Evolutionary conservation across 495 filamentous ascomycete genomes (phyloP), one percentile per base, ranked within the genome.

Genomic region (Hypoxylon subgilvum): DNA sequence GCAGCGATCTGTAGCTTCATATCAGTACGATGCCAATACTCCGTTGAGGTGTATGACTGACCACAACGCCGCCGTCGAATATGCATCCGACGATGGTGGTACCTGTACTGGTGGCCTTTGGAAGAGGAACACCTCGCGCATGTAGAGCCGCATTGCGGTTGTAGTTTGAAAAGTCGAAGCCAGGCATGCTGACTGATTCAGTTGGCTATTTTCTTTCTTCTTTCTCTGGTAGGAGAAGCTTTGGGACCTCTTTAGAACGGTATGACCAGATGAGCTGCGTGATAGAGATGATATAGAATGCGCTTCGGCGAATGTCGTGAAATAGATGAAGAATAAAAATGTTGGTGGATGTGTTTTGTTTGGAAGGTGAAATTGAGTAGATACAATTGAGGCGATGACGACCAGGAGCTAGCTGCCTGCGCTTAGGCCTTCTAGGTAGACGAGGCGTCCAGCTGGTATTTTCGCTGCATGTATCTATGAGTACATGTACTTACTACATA

Each of bases 91-190:
- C 95, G 79, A 99, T 99, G 62, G 95, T 99, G 31, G 95, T 99
- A 80, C 95, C 95, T 44, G 95, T 99, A 74, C 91, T 96, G 51
- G 95, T 99, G 47, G 95, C 95, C 80, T 96, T 96, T 53, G 95
- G 95, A 48, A 97, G 78, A 46, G 95, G 93, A 31, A 96, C 86
- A 42, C 95, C 95, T 76, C 85, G 86, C 68, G 92, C 90, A 72
- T 97, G 93, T 57, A 99, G 84, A 59, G 92, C 92, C 68, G 86
- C 85, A 84, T 99, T 99, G 79, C 95, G 91, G 80, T 96, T 92
- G 84, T 96, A 90, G 82, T 97, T 97, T 69, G 90, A 92, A 82
- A 99, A 99, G 79, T 97, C 94, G 83, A 99, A 97, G 81, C 95
- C 95, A 59, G 89, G 86, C 95, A 99, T 98, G 64, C 66, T 85